phyloP scores from a whole-genome alignment of 2,329 filamentous ascomycete species.

The Leptosphaerulina australis region DNA sequence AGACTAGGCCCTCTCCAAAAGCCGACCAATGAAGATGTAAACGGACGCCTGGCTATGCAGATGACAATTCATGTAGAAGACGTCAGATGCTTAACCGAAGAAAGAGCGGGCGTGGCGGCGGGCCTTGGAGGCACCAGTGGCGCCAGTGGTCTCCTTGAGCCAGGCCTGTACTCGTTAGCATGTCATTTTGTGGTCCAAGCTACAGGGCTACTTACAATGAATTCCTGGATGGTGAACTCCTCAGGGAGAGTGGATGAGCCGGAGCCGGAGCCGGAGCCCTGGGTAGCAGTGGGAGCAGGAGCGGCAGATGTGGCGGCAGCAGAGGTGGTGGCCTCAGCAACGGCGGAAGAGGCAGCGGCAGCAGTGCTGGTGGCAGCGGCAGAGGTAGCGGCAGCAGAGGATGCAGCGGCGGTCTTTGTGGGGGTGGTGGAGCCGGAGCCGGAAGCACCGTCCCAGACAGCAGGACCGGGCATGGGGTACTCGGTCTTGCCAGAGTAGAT shows the following conservation, averaged over 20 bases:
- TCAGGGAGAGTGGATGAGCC: slow-evolving; percentile 32
- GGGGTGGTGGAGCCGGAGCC: slow-evolving; percentile 22
- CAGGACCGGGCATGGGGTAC: slow-evolving; percentile 51
- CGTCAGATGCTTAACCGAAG: slow-evolving; percentile 44
- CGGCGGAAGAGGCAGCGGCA: slow-evolving; percentile 13
- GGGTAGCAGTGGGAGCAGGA: slow-evolving; percentile 11
- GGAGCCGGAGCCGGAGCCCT: slow-evolving; percentile 21
- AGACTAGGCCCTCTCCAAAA: slow-evolving; percentile 11
- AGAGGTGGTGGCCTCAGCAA: slow-evolving; percentile 7
- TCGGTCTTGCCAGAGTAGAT: slow-evolving; percentile 43
- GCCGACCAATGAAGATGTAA: slow-evolving; percentile 13
- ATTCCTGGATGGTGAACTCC: slow-evolving; percentile 36
- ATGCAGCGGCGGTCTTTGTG: slow-evolving; percentile 15
- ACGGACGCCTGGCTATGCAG: slow-evolving; percentile 19
- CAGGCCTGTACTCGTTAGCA: slow-evolving; percentile 32
- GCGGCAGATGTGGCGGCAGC: not conserved
- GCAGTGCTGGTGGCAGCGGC: slow-evolving; percentile 13
- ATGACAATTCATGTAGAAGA: slow-evolving; percentile 8
- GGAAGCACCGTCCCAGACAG: slow-evolving; percentile 41
- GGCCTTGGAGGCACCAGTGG: slow-evolving; percentile 25
- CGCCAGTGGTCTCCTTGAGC: slow-evolving; percentile 34
- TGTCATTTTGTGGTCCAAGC: too few species aligned
- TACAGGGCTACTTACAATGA: too few species aligned
- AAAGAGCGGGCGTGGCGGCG: slow-evolving; percentile 49
- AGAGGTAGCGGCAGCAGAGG: slow-evolving; percentile 15